phyloP scores from a whole-genome alignment of 2,329 filamentous ascomycete genomes.

The Scedosporium apiospermum region DNA sequence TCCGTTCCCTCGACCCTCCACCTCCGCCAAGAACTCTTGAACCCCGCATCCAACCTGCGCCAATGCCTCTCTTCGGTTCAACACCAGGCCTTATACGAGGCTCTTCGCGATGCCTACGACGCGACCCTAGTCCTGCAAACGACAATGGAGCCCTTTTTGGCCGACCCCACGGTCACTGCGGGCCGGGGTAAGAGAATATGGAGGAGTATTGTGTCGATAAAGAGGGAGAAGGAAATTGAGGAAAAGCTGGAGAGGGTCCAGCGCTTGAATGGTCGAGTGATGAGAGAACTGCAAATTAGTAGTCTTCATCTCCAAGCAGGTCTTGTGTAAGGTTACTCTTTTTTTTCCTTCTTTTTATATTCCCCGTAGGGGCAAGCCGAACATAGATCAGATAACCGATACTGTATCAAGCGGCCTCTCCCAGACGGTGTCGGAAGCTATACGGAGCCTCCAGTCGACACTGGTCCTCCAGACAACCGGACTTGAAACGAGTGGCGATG shows the following conservation, averaged over 20 bases:
- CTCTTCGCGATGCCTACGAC: neutral
- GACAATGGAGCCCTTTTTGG: neutral
- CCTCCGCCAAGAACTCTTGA: neutral
- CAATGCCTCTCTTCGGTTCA: neutral
- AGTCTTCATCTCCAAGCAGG: neutral
- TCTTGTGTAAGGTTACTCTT: neutral
- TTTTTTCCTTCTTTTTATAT: too few relatives aligned
- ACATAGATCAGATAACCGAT: neutral
- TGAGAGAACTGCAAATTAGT: neutral
- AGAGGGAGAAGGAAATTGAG: neutral
- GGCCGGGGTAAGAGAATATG: neutral
- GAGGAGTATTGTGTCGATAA: neutral
- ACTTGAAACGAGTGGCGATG: neutral
- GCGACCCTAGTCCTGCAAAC: neutral
- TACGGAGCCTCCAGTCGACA: neutral
- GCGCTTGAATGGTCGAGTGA: neutral
- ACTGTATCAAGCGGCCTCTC: neutral
- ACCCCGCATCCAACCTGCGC: neutral
- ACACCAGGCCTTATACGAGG: neutral
- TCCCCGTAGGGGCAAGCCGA: neutral
- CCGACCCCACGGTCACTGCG: neutral
- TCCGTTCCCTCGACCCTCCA: neutral
- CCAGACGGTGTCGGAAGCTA: neutral
- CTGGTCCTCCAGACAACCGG: neutral
- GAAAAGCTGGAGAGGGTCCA: neutral